phyloP scores from a whole-genome alignment of 2,329 filamentous ascomycete species.

The Colletotrichum somersetense region DNA sequence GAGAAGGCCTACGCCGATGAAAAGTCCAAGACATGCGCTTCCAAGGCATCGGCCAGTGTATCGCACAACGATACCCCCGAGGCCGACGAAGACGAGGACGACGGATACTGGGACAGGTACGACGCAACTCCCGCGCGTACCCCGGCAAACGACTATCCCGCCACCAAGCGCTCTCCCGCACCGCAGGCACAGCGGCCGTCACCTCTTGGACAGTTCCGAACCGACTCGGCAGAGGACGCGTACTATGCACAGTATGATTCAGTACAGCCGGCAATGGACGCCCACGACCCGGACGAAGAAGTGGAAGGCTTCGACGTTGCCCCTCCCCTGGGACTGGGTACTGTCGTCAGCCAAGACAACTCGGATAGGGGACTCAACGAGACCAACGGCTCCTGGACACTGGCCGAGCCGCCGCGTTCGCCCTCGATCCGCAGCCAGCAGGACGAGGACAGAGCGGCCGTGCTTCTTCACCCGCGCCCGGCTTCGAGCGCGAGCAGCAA shows the following conservation, averaged over 20 bases:
- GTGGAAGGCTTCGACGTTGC: constrained; percentile 50
- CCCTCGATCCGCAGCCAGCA: constrained; percentile 47
- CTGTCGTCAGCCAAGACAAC: constrained; percentile 43
- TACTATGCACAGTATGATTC: constrained; percentile 84
- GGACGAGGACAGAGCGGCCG: constrained; percentile 53
- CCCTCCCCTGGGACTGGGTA: constrained; percentile 51
- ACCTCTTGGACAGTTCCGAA: constrained; percentile 44
- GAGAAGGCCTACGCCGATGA: constrained; percentile 65
- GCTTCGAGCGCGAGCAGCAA: constrained; percentile 69
- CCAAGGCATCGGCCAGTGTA: constrained; percentile 34
- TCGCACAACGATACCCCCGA: constrained; percentile 42
- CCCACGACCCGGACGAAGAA: constrained; percentile 83
- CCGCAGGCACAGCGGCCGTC: constrained; percentile 55
- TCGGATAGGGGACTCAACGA: constrained; percentile 50
- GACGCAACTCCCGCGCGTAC: constrained; percentile 77
- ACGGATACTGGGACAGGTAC: constrained; percentile 85
- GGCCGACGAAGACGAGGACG: constrained; percentile 73
- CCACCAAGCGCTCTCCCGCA: constrained; percentile 71
- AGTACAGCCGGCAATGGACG: constrained; percentile 85
- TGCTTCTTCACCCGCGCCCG: constrained; percentile 68
- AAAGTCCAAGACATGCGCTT: constrained; percentile 44
- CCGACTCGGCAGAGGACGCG: constrained; percentile 69
- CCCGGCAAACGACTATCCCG: constrained; percentile 55
- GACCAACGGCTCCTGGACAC: constrained; percentile 57
- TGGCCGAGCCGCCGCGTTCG: constrained; percentile 58